Conservation (phyloP, 768 basidiomycete genomes). For the Trametes cingulata region DNA sequence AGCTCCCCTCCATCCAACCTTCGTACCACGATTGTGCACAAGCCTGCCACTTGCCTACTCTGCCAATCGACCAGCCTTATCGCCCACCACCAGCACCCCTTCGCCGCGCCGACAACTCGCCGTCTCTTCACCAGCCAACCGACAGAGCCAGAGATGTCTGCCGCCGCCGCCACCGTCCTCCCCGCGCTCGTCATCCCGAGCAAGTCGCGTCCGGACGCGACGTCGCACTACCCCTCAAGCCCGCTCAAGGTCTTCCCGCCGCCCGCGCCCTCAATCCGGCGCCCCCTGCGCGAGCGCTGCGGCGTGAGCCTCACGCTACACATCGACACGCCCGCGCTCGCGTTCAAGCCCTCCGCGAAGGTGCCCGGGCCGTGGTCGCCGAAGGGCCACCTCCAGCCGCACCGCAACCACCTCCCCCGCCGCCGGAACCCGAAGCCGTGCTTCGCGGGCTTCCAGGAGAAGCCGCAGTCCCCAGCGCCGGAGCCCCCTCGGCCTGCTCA, state of each 20-base stretch:
- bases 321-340: constrained; percentile 8
- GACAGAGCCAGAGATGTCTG: not conserved
- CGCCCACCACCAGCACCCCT: not conserved
- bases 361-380: constrained; percentile 18
- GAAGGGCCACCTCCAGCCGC: constrained; percentile 27
- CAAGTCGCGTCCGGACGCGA: constrained; percentile 4
- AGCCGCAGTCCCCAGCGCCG: not conserved
- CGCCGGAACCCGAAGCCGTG: constrained; percentile 21
- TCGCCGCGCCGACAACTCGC: not conserved
- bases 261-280: constrained; percentile 11
- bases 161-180: not conserved
- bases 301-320: constrained; percentile 18
- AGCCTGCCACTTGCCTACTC: constrained; percentile 18
- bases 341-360: constrained; percentile 5
- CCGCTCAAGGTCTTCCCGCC: constrained; percentile 23
- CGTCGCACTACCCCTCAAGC: constrained; percentile 21
- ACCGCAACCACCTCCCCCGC: constrained; percentile 27
- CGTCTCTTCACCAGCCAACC: not conserved
- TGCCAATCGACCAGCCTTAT: not conserved
- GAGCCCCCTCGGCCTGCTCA: not conserved
- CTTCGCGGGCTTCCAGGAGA: constrained; percentile 16
- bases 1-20: not conserved
- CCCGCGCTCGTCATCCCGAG: constrained; percentile 8
- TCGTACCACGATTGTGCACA: not conserved
- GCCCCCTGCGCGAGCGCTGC: constrained; percentile 23